Evolutionary conservation across 306 rosid species (phyloP).

Genomic region (Malus sylvestris): DNA sequence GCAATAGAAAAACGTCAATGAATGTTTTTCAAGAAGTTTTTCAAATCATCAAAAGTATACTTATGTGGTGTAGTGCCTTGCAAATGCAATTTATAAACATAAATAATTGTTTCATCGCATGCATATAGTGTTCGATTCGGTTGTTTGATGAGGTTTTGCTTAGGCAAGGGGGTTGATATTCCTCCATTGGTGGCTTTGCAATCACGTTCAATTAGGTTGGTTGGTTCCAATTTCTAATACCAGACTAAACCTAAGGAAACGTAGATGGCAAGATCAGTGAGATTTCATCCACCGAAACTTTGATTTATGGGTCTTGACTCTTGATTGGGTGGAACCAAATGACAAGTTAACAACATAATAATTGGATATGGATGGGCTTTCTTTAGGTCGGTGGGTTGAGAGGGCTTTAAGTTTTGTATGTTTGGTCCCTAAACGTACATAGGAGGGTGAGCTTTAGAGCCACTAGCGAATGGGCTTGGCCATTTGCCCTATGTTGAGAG

Average conservation of each 20-base stretch:
- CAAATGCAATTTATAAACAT: not conserved
- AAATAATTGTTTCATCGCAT: not conserved
- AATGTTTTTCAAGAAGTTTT: not conserved
- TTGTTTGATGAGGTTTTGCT: not conserved
- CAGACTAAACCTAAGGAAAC: not conserved
- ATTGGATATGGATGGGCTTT: not conserved
- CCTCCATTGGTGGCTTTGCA: not conserved
- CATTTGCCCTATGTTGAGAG: not conserved
- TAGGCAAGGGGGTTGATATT: not conserved
- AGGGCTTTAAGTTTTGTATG: not conserved
- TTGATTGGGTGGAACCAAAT: not conserved
- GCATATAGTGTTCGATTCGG: not conserved
- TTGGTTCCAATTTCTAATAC: not conserved
- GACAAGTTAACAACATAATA: not conserved
- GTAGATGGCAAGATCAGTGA: not conserved
- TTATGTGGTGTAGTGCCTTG: not conserved
- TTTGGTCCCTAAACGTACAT: too few species aligned
- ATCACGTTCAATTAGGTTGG: not conserved
- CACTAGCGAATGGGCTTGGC: not conserved
- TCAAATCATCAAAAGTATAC: not conserved
- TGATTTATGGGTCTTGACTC: not conserved
- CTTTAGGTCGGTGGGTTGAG: not conserved
- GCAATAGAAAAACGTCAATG: not conserved
- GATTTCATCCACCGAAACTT: not conserved
- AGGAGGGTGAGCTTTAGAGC: not conserved